Evolutionary conservation across 2,329 filamentous ascomycete species (phyloP).

Genomic region (Volutella citrinella): DNA sequence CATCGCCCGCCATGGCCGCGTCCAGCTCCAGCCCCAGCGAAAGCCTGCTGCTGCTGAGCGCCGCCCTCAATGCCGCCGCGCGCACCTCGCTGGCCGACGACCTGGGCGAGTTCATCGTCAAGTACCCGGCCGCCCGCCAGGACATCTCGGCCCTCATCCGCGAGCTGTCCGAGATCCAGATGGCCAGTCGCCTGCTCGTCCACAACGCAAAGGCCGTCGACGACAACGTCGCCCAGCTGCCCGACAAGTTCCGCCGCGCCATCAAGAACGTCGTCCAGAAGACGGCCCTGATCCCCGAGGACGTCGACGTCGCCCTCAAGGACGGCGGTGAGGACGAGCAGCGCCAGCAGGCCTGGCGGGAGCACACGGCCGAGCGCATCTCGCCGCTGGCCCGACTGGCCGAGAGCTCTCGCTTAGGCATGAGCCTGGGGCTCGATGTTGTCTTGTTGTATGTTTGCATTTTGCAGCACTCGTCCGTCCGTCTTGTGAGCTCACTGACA

Average conservation of each 20-base stretch:
- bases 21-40: no score
- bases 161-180: slow-evolving; percentile 26
- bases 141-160: slow-evolving; percentile 22
- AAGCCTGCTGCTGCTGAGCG: slow-evolving; percentile 16
- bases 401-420: slow-evolving; percentile 18
- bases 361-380: slow-evolving; percentile 22
- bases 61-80: slow-evolving; percentile 18
- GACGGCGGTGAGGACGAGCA: slow-evolving; percentile 10
- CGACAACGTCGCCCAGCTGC: slow-evolving; percentile 8
- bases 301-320: slow-evolving; percentile 20
- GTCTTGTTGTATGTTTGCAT: slow-evolving; percentile 16
- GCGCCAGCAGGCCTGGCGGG: slow-evolving; percentile 15
- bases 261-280: slow-evolving; percentile 16
- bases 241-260: slow-evolving; percentile 11
- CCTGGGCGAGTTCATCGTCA: slow-evolving; percentile 22
- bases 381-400: slow-evolving; percentile 15
- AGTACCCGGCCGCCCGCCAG: slow-evolving; percentile 21
- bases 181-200: slow-evolving; percentile 22
- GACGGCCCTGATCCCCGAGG: slow-evolving; percentile 16
- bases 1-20: slow-evolving; percentile 5
- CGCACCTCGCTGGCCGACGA: slow-evolving; percentile 14
- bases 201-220: slow-evolving; percentile 21
- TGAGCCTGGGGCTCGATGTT: slow-evolving; percentile 22
- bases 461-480: not conserved
- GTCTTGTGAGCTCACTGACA: slow-evolving; percentile 8